Evolutionary conservation across 768 basidiomycete species (phyloP), one percentile per base, ranked within the genome.

Genomic region (Boletus patriciae): DNA sequence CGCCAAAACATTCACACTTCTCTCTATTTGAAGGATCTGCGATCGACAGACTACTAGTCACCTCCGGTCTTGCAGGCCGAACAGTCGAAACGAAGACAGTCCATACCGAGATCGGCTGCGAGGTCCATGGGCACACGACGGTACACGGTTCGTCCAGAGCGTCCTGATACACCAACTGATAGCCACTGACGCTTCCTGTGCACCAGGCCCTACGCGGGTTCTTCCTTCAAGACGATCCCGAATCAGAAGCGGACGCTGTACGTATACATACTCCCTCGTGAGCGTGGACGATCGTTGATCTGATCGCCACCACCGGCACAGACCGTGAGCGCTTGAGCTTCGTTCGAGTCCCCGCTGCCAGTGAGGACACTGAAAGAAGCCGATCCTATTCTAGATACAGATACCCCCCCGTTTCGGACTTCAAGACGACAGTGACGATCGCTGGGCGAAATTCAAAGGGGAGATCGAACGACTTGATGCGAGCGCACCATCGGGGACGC

Each of bases 361-460:
- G n/a, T n/a, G 16, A 25, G 18, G 23, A 31, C n/a, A 23, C 27
- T 25, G 25, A 34, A 36, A 44, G 41, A 56, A 7, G 43, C 41
- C 31, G n/a, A 31, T 45, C 15, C 1, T 25, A 18, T 34, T 46
- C 16, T 66, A 87, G 86, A 67, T 85, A 21, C 84, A 87, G 86
- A 67, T 85, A 21, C 84, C 80, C 0, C 69, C 78, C 5, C 73
- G 79, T 16, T 86, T 89, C 50, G 87, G 86, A 16, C 76, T 88
- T 16, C 58, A 81, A 13, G 85, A 88, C 50, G 68, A 75, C 4
- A 76, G 80, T 0, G 54, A 73, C 1, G 69, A 78, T 31, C 74
- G 83, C 44, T 90, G 87, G 87, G 52, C 52, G 7, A 76, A 60
- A 6, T 77, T 88, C 61, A 67, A 68, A 46, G 33, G 45, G 0